phyloP scores from a whole-genome alignment of 1,139 yeast species.

The Saccharomyces uvarum region DNA sequence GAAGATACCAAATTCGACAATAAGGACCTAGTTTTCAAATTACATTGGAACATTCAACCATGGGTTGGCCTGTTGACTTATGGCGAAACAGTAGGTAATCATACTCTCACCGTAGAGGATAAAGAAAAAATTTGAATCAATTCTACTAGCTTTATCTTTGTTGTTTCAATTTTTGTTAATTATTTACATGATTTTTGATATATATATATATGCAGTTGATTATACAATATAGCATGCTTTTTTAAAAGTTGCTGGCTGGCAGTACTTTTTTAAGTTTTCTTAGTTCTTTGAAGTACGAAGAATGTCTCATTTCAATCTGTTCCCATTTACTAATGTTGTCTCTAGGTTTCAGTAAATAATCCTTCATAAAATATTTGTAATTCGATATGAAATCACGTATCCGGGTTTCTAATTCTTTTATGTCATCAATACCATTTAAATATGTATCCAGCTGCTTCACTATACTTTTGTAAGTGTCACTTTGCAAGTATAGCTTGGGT shows the following conservation, averaged over 20 bases:
- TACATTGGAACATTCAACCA: constrained; percentile 94
- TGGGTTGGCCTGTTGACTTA: constrained; percentile 70
- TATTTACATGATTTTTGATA: background rate
- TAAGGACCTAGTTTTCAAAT: constrained; percentile 59
- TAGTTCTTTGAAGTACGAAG: constrained; percentile 14
- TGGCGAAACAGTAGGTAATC: constrained; percentile 48
- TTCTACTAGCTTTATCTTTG: background rate
- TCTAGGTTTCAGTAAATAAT: constrained; percentile 23
- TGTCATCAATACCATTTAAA: constrained; percentile 15
- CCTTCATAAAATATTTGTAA: constrained; percentile 28
- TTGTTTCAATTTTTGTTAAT: background rate
- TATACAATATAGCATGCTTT: background rate
- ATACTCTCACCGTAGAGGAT: constrained; percentile 1
- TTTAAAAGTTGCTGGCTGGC: constrained; percentile 3
- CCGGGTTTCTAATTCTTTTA: constrained; percentile 4
- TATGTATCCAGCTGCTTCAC: constrained; percentile 31
- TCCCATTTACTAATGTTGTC: constrained; percentile 21
- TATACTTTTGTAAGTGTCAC: constrained; percentile 41
- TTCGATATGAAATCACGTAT: constrained; percentile 12
- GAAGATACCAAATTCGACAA: constrained; percentile 52
- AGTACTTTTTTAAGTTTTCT: constrained; percentile 18
- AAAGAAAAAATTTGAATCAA: background rate
- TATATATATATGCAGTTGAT: background rate
- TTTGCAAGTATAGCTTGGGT: constrained; percentile 32
- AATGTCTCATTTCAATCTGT: constrained; percentile 17